A percentile compares a stretch with the other conserved stretches of the same genome.
Conservation (phyloP, 2,329 filamentous ascomycete species). For the Trichoderma gracile region DNA sequence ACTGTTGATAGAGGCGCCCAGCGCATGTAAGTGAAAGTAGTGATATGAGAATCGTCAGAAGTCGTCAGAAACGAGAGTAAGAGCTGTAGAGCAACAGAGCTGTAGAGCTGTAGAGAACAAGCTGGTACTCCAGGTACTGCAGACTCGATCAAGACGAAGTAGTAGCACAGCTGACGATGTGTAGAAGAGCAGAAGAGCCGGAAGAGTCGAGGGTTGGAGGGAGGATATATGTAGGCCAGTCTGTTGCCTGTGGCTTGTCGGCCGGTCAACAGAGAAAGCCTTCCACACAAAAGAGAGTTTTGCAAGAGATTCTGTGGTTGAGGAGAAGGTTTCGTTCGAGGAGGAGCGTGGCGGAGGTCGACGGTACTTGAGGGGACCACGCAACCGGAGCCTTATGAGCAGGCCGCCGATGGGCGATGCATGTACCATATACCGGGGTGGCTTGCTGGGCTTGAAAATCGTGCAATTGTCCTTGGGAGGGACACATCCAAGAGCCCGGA, state of each 20-base stretch:
- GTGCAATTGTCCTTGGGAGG: background rate
- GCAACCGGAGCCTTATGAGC: conserved; percentile 22
- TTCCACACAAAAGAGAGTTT: background rate
- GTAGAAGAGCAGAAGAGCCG: background rate
- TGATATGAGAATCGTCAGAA: background rate
- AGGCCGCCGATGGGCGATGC: background rate
- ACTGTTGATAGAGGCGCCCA: conserved; percentile 12
- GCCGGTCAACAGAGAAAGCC: background rate
- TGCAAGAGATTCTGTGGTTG: too few relatives aligned
- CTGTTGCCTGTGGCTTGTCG: conserved; percentile 1
- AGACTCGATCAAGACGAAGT: background rate
- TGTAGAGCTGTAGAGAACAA: background rate
- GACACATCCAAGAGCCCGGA: conserved; percentile 11
- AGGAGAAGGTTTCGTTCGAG: background rate
- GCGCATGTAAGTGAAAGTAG: conserved; percentile 18
- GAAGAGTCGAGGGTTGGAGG: background rate
- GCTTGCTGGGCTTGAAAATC: background rate
- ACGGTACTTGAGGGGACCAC: conserved; percentile 10
- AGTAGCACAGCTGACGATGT: background rate
- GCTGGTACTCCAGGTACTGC: conserved; percentile 23
- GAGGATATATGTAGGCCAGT: background rate
- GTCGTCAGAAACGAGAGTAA: background rate
- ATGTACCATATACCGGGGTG: conserved; percentile 1
- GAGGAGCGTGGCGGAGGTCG: conserved; percentile 1
- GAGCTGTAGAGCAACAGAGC: background rate